Evolutionary conservation across 495 filamentous ascomycete genomes (phyloP).

Genomic region (Oleoguttula mirabilis): DNA sequence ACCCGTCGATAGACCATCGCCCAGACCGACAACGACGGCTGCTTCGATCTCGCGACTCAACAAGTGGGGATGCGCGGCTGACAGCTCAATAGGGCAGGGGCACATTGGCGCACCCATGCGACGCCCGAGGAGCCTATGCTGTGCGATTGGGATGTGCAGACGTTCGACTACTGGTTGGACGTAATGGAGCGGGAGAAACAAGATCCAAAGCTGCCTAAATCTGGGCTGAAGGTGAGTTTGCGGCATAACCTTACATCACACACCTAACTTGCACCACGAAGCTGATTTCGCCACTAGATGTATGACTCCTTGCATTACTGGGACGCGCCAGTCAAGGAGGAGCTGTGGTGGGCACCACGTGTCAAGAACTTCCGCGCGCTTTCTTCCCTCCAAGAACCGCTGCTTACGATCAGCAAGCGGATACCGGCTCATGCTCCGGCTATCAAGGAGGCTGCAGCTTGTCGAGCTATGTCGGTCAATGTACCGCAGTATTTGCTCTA

Average conservation of each 20-base stretch:
- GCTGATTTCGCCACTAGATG: slow-evolving; percentile 8
- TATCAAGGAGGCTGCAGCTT: slow-evolving; percentile 13
- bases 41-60: no score
- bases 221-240: slow-evolving; percentile 10
- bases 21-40: no score
- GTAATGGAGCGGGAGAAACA: slow-evolving; percentile 18
- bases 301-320: slow-evolving; percentile 17
- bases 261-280: no score
- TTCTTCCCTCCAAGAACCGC: slow-evolving; percentile 1
- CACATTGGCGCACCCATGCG: slow-evolving; percentile 33
- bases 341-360: slow-evolving; percentile 25
- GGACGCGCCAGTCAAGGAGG: slow-evolving; percentile 7
- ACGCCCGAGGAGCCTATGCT: slow-evolving; percentile 18
- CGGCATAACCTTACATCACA: no score
- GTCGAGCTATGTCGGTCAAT: slow-evolving; percentile 23
- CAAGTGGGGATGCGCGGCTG: no score
- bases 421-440: slow-evolving; percentile 5
- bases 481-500: slow-evolving; percentile 25
- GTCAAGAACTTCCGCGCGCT: slow-evolving; percentile 22
- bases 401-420: slow-evolving; percentile 1
- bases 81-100: slow-evolving; percentile 28
- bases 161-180: slow-evolving; percentile 27
- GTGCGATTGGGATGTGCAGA: slow-evolving; percentile 31
- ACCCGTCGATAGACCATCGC: neutral
- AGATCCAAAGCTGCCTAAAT: slow-evolving; percentile 2